Percentiles rank a stretch among this genome's conserved stretches.
Conservation (phyloP, 352 stramenopile genomes). For the Globisporangium uncinulatum region DNA sequence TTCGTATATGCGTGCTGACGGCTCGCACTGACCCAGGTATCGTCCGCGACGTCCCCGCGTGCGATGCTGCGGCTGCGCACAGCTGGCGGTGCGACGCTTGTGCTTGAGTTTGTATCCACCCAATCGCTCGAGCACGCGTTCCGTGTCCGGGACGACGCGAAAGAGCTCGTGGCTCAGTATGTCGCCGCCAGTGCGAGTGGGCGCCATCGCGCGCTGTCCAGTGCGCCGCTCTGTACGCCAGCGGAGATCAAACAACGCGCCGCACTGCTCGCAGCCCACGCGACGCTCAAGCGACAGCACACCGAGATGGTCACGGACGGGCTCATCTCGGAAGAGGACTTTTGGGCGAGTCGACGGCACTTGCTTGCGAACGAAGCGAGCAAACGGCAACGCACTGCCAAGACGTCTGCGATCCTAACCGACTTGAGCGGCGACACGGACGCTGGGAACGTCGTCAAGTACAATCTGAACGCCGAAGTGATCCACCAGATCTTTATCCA, state of each 20-base stretch:
- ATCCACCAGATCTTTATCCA: conserved; percentile 90
- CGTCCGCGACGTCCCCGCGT: conserved; percentile 61
- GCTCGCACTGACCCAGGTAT: conserved; percentile 10
- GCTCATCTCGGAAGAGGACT: conserved; percentile 82
- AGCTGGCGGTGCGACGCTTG: conserved; percentile 43
- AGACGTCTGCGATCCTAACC: conserved; percentile 80
- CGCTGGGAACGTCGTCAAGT: conserved; percentile 78
- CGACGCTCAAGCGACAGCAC: conserved; percentile 79
- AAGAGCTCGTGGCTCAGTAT: conserved; percentile 54
- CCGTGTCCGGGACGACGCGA: conserved; percentile 58
- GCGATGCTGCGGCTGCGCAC: conserved; percentile 80
- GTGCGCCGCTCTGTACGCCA: conserved; percentile 48
- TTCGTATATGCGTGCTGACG: too few relatives aligned
- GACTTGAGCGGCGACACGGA: conserved; percentile 74
- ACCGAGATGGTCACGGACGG: conserved; percentile 86
- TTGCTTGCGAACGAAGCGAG: conserved; percentile 79
- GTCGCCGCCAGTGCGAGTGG: conserved; percentile 37
- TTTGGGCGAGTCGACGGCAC: conserved; percentile 78
- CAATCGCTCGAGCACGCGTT: conserved; percentile 61
- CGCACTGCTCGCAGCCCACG: conserved; percentile 61
- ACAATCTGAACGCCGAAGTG: conserved; percentile 85
- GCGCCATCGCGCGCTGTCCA: conserved; percentile 8
- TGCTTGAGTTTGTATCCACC: conserved; percentile 61
- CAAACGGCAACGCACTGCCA: conserved; percentile 82
- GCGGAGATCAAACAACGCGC: conserved; percentile 83